Evolutionary conservation across 257 asterid species (phyloP), one percentile per base, ranked within the genome.

Genomic region (Petunia axillaris): DNA sequence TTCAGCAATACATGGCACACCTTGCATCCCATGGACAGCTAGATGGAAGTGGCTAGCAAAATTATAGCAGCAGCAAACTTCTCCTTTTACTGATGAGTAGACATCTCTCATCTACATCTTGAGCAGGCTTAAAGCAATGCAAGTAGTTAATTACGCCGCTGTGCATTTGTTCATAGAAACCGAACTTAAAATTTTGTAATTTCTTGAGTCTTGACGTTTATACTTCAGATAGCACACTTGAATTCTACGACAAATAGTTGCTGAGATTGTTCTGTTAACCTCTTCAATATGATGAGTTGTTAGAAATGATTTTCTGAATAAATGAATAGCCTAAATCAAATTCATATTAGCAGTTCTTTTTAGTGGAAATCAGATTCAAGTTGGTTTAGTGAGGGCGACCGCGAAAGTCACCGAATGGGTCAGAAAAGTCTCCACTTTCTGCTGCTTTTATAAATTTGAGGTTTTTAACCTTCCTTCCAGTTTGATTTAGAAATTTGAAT

Each of bases 1-100:
- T 84, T 85, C 85, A 90, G 98, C 97, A 87, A 87, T 94, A 94
- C 87, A 91, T 88, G 98, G 98, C 96, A 11, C 98, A 92, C 85
- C 91, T 92, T 10, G 91, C 87, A 64, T 94, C 97, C 67, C 91
- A 81, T n/a, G 97, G 97, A 78, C 93, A 90, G 79, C 86, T 94
- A 70, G 97, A 94, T 79, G 98, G 97, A 82, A 91, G 96, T 71
- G 97, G 97, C 76, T 94, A 89, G 86, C 67, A 35, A 71, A 76
- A 65, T 80, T 6, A 5, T 8, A 11, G 44, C 5, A 71, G 77
- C 0, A 71, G 35, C 4, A 11, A 50, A 48, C 4, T 2, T 8
- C 65, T 59, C 65, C 39, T n/a, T 25, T 59, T 16, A 25, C 36
- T 4, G 0, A 5, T 0, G 35, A 50, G 7, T 11, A 0, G 10